Evolutionary conservation across 371 early-diverging fungal genomes (phyloP).

Genomic region (Mycotypha africana): DNA sequence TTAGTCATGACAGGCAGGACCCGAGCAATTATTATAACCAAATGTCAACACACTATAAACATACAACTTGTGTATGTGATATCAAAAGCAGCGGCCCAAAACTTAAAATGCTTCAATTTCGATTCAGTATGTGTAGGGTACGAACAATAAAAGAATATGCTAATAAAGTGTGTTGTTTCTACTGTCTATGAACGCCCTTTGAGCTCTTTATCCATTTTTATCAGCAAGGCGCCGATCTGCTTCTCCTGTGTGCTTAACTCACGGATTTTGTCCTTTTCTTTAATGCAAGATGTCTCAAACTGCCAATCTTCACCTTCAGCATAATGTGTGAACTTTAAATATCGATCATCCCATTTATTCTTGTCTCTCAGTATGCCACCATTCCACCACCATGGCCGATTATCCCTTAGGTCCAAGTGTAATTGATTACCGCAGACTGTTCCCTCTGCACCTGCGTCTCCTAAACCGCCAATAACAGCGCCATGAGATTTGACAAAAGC

Average conservation of each 20-base stretch:
- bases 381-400: conserved; percentile 47
- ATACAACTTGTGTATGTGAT: no score
- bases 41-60: no score
- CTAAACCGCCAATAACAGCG: conserved; percentile 50
- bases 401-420: conserved; percentile 28
- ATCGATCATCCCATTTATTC: conserved; percentile 27
- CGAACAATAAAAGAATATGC: no score
- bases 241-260: conserved; percentile 10
- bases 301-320: conserved; percentile 27
- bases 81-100: no score
- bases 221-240: conserved; percentile 3
- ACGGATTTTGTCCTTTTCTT: conserved; percentile 19
- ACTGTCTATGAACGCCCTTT: no score
- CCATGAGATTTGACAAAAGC: conserved; percentile 47
- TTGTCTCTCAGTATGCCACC: conserved; percentile 46
- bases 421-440: conserved; percentile 53
- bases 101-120: no score
- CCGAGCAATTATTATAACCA: no score
- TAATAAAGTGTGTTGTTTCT: no score
- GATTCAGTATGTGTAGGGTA: no score
- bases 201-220: conserved; percentile 14
- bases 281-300: conserved; percentile 26
- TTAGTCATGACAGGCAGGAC: no score
- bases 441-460: conserved; percentile 31
- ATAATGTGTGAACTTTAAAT: conserved; percentile 30